Evolutionary conservation across 495 filamentous ascomycete genomes (phyloP).

Genomic region (Delitschia confertaspora): DNA sequence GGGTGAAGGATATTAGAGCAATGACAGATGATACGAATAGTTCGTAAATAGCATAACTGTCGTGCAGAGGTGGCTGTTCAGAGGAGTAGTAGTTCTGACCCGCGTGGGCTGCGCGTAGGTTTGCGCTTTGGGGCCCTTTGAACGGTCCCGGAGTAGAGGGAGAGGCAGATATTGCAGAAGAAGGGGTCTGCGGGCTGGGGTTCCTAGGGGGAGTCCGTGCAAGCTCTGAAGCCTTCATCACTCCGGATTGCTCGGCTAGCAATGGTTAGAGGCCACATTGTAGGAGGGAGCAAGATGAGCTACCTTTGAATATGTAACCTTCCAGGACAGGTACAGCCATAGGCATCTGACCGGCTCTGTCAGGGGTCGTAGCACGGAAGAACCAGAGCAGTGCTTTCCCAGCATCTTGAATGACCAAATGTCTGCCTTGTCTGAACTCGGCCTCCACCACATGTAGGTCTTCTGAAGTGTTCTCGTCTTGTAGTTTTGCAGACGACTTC

Average conservation of each 20-base stretch:
- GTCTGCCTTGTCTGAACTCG: conserved; percentile 12
- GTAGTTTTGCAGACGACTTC: not conserved
- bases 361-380: conserved; percentile 16
- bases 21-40: conserved; percentile 29
- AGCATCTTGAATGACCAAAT: conserved; percentile 20
- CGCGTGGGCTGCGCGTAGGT: conserved; percentile 1
- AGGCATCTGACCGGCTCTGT: conserved; percentile 14
- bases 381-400: conserved; percentile 21
- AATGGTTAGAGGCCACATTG: not conserved
- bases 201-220: conserved; percentile 13
- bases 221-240: conserved; percentile 23
- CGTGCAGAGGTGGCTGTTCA: conserved; percentile 16
- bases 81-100: not conserved
- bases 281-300: not conserved
- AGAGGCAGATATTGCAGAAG: conserved; percentile 6
- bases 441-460: conserved; percentile 18
- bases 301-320: conserved; percentile 19
- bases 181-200: conserved; percentile 1
- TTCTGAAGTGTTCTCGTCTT: conserved; percentile 6
- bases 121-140: conserved; percentile 2
- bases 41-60: conserved; percentile 24
- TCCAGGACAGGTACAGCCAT: conserved; percentile 10
- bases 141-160: conserved; percentile 8
- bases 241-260: conserved; percentile 17
- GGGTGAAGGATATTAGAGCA: conserved; percentile 24